These are phyloP conservation scores for Salix brachista DNA, from an alignment of 345 rosid genomes.

Conservation along the genomic window DNA sequence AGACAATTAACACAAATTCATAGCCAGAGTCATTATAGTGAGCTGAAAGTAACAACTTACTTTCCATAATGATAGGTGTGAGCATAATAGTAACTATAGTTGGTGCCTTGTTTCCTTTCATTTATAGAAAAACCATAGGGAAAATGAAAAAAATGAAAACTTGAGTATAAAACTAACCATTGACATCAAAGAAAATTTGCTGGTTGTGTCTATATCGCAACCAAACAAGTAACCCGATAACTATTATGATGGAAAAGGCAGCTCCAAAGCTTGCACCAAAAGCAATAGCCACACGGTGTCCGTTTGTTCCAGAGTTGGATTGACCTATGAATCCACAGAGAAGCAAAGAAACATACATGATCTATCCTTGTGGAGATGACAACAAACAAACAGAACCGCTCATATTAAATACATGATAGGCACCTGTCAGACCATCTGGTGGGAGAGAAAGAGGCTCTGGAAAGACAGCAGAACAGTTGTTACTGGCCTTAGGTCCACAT, in stretches of 20 bases:
- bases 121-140: not conserved
- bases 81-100: not conserved
- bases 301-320: conserved; percentile 46
- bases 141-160: not conserved
- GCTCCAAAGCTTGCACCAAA: conserved; percentile 84
- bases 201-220: conserved; percentile 85
- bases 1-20: not conserved
- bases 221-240: conserved; percentile 69
- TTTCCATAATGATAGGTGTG: not conserved
- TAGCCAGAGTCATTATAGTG: not conserved
- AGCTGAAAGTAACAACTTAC: not conserved
- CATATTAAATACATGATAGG: not conserved
- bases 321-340: conserved; percentile 37
- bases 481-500: conserved; percentile 64
- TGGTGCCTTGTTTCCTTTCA: not conserved
- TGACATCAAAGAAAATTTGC: conserved; percentile 94
- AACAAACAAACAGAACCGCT: not conserved
- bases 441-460: conserved; percentile 94
- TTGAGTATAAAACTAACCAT: conserved; percentile 50
- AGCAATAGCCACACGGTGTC: conserved; percentile 72
- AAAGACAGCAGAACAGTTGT: conserved; percentile 78
- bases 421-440: conserved; percentile 66
- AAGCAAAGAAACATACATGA: conserved; percentile 10
- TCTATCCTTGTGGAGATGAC: not conserved
- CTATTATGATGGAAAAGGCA: conserved; percentile 51